A percentile compares a stretch with the other conserved stretches of the same genome.
phyloP scores from a whole-genome alignment of 306 rosid genomes.

The Citrullus colocynthis region DNA sequence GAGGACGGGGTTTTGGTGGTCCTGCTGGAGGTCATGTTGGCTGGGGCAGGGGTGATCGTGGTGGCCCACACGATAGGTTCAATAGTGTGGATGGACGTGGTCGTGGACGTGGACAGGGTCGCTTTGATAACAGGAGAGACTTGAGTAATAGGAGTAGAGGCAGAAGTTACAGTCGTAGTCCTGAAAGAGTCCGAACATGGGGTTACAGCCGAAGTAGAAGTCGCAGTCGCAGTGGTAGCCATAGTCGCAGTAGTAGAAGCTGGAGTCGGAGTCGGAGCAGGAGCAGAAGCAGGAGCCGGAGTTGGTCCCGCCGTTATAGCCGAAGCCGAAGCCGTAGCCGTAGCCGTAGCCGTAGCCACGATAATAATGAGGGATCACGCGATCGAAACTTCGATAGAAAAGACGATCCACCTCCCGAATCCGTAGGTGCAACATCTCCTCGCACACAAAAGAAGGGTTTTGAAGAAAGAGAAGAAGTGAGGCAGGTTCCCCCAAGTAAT shows the following conservation, averaged over 20 bases:
- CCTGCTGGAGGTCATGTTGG: constrained; percentile 54
- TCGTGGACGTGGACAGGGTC: constrained; percentile 76
- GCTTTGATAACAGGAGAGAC: constrained; percentile 76
- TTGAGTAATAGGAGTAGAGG: constrained; percentile 43
- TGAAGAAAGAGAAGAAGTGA: constrained; percentile 17
- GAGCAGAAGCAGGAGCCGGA: constrained; percentile 51
- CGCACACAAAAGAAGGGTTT: constrained; percentile 20
- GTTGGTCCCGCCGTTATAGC: constrained; percentile 15
- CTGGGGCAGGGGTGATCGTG: constrained; percentile 65
- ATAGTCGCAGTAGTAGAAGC: constrained; percentile 29
- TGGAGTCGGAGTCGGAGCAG: constrained; percentile 39
- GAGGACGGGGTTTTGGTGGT: constrained; percentile 73
- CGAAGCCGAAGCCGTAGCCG: constrained; percentile 29
- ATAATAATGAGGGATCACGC: constrained; percentile 27
- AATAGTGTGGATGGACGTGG: constrained; percentile 59
- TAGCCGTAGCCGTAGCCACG: constrained; percentile 29
- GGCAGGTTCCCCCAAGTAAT: constrained; percentile 23
- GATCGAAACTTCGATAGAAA: constrained; percentile 19
- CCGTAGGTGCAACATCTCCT: constrained; percentile 22
- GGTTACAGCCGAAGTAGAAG: constrained; percentile 45
- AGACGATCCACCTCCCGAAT: constrained; percentile 22
- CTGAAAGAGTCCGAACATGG: constrained; percentile 92
- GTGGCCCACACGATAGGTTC: constrained; percentile 41
- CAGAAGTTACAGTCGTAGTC: constrained; percentile 77
- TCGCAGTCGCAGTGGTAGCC: constrained; percentile 21